phyloP scores from a whole-genome alignment of 23 red algal species.

The Rhodosorus marinus region DNA sequence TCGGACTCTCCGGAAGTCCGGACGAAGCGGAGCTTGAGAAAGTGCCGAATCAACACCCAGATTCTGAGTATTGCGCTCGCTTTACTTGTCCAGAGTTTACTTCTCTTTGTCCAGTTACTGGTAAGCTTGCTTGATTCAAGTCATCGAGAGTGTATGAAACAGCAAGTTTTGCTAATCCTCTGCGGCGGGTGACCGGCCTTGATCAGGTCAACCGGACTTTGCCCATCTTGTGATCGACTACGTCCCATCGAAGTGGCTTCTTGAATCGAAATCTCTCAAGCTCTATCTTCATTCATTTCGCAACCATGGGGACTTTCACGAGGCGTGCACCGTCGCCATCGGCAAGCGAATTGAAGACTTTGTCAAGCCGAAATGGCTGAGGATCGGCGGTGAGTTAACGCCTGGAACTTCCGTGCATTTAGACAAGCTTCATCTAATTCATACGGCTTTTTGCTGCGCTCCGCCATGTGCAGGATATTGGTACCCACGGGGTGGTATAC shows the following conservation, averaged over 20 bases:
- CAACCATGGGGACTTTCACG: conserved; percentile 97
- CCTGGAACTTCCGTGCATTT: no score
- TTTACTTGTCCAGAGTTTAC: conserved; percentile 97
- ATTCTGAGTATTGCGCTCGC: conserved; percentile 40
- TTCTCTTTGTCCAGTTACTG: conserved; percentile 80
- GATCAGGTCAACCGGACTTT: conserved; percentile 96
- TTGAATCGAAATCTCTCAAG: conserved; percentile 95
- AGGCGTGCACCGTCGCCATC: conserved; percentile 84
- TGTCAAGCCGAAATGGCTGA: conserved; percentile 60
- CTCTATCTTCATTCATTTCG: conserved; percentile 80
- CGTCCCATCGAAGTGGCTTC: conserved; percentile 56
- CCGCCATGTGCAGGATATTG: conserved; percentile 37
- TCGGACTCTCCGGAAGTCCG: conserved; percentile 15
- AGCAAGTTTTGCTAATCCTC: neutral
- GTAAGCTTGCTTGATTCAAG: no score
- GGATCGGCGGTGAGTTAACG: conserved; percentile 78
- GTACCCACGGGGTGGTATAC: conserved; percentile 96
- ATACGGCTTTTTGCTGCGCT: no score
- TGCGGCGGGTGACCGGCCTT: no score
- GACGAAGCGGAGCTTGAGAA: conserved; percentile 42
- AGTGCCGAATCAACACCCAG: conserved; percentile 58
- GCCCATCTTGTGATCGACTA: conserved; percentile 96
- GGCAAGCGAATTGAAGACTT: conserved; percentile 16
- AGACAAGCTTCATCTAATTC: no score
- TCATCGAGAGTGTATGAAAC: neutral